These are phyloP conservation scores for Talaromyces albobiverticillius DNA, from an alignment of 2,329 filamentous ascomycete species.

Conservation along the genomic window DNA sequence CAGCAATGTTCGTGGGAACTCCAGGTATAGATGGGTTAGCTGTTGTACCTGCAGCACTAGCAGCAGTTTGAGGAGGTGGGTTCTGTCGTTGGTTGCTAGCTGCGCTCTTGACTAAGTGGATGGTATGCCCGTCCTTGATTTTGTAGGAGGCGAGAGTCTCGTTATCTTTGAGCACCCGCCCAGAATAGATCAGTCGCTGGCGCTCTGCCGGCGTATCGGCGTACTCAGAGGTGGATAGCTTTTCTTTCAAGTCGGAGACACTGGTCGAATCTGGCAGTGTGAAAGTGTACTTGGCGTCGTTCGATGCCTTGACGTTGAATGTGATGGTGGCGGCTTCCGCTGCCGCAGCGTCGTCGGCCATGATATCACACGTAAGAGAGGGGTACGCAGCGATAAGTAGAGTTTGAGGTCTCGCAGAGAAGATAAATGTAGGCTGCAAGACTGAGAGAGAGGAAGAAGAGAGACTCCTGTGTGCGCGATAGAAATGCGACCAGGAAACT, in stretches of 20 bases:
- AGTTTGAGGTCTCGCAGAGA: background rate
- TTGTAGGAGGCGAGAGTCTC: slow-evolving; percentile 84
- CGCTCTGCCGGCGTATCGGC: slow-evolving; percentile 84
- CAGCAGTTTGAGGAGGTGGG: slow-evolving; percentile 49
- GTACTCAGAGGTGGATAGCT: slow-evolving; percentile 75
- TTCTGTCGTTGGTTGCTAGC: slow-evolving; percentile 73
- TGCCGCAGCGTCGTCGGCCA: slow-evolving; percentile 41
- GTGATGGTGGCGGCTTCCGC: slow-evolving; percentile 73
- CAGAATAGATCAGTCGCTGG: slow-evolving; percentile 95
- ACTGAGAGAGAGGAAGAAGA: background rate
- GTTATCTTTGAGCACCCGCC: slow-evolving; percentile 91
- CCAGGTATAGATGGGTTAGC: slow-evolving; percentile 33
- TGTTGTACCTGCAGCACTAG: slow-evolving; percentile 30
- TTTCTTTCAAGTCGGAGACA: slow-evolving; percentile 83
- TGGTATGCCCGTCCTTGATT: slow-evolving; percentile 92
- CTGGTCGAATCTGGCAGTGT: slow-evolving; percentile 74
- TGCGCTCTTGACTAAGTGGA: slow-evolving; percentile 95
- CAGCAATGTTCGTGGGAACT: slow-evolving; percentile 48
- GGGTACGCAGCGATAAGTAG: background rate
- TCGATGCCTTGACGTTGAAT: slow-evolving; percentile 98
- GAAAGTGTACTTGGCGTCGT: slow-evolving; percentile 77
- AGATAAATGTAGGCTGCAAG: background rate
- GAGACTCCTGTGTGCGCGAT: background rate
- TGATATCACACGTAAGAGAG: slow-evolving; percentile 24
- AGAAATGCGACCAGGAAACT: background rate